phyloP scores from a whole-genome alignment of 1,139 yeast genomes.

The Nakaseomyces sp. region DNA sequence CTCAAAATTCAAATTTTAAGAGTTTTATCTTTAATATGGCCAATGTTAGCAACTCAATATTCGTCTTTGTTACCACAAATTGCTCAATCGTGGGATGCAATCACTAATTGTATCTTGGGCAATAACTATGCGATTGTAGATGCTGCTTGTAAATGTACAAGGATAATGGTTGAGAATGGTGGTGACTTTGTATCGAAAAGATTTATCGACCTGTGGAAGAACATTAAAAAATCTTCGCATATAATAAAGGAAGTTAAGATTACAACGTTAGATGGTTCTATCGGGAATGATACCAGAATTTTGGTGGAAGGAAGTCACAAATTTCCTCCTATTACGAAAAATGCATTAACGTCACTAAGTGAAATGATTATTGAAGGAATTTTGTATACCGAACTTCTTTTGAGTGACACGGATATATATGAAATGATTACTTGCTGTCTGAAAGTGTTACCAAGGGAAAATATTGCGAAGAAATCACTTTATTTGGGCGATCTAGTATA shows the following conservation, averaged over 20 bases:
- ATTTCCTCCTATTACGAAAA: slow-evolving; percentile 20
- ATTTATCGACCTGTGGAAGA: slow-evolving; percentile 39
- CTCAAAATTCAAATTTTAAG: slow-evolving; percentile 50
- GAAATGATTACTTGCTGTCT: slow-evolving; percentile 22
- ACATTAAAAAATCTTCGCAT: slow-evolving; percentile 19
- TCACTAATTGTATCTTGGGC: slow-evolving; percentile 36
- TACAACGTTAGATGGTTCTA: slow-evolving; percentile 5
- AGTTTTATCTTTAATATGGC: slow-evolving; percentile 43
- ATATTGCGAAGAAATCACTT: slow-evolving; percentile 15
- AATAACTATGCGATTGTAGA: slow-evolving; percentile 34
- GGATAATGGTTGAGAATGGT: slow-evolving; percentile 35
- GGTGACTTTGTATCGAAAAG: slow-evolving; percentile 47
- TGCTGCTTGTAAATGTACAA: slow-evolving; percentile 34
- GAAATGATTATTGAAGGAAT: slow-evolving; percentile 25
- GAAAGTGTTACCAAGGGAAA: slow-evolving; percentile 17
- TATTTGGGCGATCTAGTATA: slow-evolving; percentile 17
- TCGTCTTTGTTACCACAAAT: slow-evolving; percentile 55
- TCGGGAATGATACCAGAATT: neutral
- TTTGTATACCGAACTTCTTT: slow-evolving; percentile 15
- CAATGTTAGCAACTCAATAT: slow-evolving; percentile 55
- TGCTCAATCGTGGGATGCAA: slow-evolving; percentile 61
- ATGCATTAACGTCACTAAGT: slow-evolving; percentile 18
- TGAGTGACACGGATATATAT: slow-evolving; percentile 17
- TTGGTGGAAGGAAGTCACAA: slow-evolving; percentile 1
- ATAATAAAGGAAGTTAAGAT: slow-evolving; percentile 16